Conservation (phyloP, 352 stramenopile species). For the Pythium sukuiense region DNA sequence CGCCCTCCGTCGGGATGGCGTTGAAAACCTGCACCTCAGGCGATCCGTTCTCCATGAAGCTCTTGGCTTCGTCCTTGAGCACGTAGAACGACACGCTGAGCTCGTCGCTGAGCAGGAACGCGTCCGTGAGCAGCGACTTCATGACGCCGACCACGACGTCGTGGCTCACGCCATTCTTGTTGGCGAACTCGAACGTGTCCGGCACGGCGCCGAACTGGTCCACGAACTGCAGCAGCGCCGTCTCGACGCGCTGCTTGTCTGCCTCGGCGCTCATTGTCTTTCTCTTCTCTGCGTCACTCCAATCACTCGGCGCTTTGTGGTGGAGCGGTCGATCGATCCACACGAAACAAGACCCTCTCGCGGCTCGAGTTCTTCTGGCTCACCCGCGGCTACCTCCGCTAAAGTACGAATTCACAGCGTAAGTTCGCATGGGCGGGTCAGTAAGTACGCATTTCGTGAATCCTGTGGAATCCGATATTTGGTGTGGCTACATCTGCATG, state of each 20-base stretch:
- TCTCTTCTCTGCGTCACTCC: background rate
- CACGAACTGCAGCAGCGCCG: slow-evolving; percentile 65
- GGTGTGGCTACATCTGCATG: background rate
- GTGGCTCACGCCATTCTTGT: slow-evolving; percentile 83
- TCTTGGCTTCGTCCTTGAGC: slow-evolving; percentile 90
- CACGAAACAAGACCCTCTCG: slow-evolving; percentile 2
- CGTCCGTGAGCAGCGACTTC: slow-evolving; percentile 95
- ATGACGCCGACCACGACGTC: slow-evolving; percentile 93
- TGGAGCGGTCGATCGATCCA: background rate
- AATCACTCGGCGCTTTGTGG: background rate
- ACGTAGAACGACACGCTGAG: slow-evolving; percentile 90
- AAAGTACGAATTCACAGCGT: background rate
- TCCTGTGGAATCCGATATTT: background rate
- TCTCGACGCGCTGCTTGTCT: slow-evolving; percentile 75
- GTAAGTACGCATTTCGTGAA: background rate
- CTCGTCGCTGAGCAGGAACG: slow-evolving; percentile 87
- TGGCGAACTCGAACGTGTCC: slow-evolving; percentile 89
- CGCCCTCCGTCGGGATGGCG: slow-evolving; percentile 65
- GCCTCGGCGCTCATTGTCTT: slow-evolving; percentile 43
- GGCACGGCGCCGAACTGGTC: slow-evolving; percentile 37
- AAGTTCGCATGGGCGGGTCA: background rate
- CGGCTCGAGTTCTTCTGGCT: slow-evolving; percentile 1
- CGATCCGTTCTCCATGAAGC: slow-evolving; percentile 67
- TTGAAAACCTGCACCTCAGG: slow-evolving; percentile 86
- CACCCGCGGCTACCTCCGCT: background rate